Base-by-base conservation (phyloP, 305 asterid genomes). In the Withania somnifera region DNA sequence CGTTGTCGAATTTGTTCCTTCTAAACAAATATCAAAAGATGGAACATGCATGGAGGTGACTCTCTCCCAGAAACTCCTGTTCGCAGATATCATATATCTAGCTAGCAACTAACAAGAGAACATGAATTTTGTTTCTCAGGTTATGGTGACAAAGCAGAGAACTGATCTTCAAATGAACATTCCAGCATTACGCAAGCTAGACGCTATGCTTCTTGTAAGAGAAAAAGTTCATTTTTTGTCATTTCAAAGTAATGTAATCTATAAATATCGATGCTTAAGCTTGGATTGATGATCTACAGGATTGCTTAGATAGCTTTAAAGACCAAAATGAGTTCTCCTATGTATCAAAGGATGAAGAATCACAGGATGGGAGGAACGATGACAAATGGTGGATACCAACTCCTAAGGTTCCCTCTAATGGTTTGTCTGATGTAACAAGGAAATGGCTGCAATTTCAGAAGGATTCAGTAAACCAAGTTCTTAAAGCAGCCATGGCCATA, bases 311-410 rank as follows among this genome's bases (percentile, higher is more conserved):
- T 69, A 91, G 91, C 88, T 91, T 93, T 88, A 93, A 88, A 71
- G 94, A 88, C 73, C 93, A 89, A 51, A 83, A 86, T n/a, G 97
- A 93, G 82, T 93, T 93, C 87, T 85, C 83, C 84, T 93, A 93
- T 67, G 79, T 56, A 78, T 85, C 93, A 9, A 90, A 88, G 78
- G 85, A 86, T 3, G 93, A 89, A 0, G 91, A 86, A 10, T 84
- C 85, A 15, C 76, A 86, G 80, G 83, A 84, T 60, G 84, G 82
- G 51, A 85, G 92, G 81, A 83, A 84, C 36, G 91, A 89, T 6
- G 94, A 95, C 36, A 93, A 93, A 81, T 93, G 97, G 97, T 93
- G 97, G 97, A 87, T 91, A 53, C 97, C 97, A 0, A 86, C 88
- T 34, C 94, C 95, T 17, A 91, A 90, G 82, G 97, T 93, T 30